A percentile compares a stretch with the other conserved stretches of the same genome.
These are phyloP conservation scores for Boletus huronensis DNA, from an alignment of 768 basidiomycete species.

Conservation along the genomic window DNA sequence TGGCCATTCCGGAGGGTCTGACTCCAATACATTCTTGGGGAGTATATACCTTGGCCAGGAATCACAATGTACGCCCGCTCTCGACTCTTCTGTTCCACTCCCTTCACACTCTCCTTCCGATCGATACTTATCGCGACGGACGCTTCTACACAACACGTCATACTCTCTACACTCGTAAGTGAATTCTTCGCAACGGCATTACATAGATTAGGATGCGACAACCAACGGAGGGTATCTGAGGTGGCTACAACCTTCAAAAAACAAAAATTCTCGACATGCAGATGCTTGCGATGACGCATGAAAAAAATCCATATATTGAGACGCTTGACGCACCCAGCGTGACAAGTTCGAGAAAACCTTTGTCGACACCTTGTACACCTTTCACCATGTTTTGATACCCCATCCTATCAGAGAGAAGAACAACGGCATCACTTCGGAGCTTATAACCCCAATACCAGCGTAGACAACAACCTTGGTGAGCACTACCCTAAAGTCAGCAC, in stretches of 20 bases:
- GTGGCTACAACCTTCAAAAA: neutral
- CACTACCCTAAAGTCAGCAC: constrained; percentile 42
- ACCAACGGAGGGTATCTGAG: neutral
- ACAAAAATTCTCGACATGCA: neutral
- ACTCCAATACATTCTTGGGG: too few relatives aligned
- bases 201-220: neutral
- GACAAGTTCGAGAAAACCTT: neutral
- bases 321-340: neutral
- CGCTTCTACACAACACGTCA: too few relatives aligned
- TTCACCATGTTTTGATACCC: constrained; percentile 49
- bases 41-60: too few relatives aligned
- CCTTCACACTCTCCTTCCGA: too few relatives aligned
- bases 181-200: neutral
- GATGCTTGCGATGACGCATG: neutral
- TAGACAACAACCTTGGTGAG: constrained; percentile 91
- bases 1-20: too few relatives aligned
- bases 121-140: too few relatives aligned
- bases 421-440: constrained; percentile 58
- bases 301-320: too few relatives aligned
- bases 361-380: neutral
- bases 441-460: constrained; percentile 74
- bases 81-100: too few relatives aligned
- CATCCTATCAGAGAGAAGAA: constrained; percentile 67
- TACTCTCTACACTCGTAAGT: neutral
- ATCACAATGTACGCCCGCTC: too few relatives aligned